Conservation (phyloP, 2,329 filamentous ascomycete genomes). For the Simplicillium sp. region DNA sequence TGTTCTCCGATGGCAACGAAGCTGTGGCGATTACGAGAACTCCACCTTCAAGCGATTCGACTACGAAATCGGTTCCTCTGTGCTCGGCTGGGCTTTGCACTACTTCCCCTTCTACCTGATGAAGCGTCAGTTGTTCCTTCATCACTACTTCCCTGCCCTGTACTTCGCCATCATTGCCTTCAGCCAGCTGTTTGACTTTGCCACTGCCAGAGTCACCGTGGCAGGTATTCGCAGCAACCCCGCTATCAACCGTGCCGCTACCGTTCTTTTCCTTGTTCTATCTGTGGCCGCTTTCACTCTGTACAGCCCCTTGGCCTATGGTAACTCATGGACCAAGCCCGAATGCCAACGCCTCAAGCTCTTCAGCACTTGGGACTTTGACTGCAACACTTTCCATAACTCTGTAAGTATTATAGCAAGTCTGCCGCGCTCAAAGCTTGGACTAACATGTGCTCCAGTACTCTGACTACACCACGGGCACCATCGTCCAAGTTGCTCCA, state of each 20-base stretch:
- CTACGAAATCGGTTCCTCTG: conserved; percentile 84
- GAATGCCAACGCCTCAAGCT: conserved; percentile 85
- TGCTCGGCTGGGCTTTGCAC: conserved; percentile 93
- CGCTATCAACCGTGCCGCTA: conserved; percentile 63
- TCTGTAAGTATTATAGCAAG: conserved; percentile 14
- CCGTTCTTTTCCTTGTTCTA: conserved; percentile 63
- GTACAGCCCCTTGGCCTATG: conserved; percentile 86
- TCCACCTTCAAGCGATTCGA: conserved; percentile 91
- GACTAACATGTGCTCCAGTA: background rate
- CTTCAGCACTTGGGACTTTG: conserved; percentile 88
- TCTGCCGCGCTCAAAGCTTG: too few species aligned
- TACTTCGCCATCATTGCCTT: conserved; percentile 90
- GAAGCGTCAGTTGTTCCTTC: conserved; percentile 94
- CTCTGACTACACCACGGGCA: background rate
- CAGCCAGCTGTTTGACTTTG: conserved; percentile 82
- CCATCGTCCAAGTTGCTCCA: conserved; percentile 2
- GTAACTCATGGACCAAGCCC: conserved; percentile 84
- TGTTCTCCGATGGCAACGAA: conserved; percentile 88
- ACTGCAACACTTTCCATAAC: conserved; percentile 87
- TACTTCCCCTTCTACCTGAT: conserved; percentile 99
- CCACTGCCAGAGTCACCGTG: conserved; percentile 60
- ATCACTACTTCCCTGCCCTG: conserved; percentile 95
- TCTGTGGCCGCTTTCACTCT: conserved; percentile 70
- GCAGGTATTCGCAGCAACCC: conserved; percentile 59
- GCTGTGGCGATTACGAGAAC: conserved; percentile 75